phyloP scores from a whole-genome alignment of 257 asterid genomes.

The Solanum rostratum region DNA sequence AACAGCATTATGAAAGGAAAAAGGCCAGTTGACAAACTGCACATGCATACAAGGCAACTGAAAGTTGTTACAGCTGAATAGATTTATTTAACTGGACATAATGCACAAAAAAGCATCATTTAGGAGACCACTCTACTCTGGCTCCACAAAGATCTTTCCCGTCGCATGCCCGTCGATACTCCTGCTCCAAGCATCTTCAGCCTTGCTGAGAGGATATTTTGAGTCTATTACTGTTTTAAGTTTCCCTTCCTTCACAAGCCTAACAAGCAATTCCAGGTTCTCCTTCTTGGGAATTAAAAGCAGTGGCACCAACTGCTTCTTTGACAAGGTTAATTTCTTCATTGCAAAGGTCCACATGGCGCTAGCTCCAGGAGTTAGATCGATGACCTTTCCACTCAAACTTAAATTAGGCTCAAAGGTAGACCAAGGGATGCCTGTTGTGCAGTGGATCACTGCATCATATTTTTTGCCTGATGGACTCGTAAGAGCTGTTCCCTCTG shows the following conservation, averaged over 20 bases:
- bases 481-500: constrained; percentile 44
- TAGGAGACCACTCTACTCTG: not conserved
- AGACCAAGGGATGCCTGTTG: constrained; percentile 36
- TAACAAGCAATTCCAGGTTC: constrained; percentile 30
- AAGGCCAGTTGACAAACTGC: not conserved
- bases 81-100: not conserved
- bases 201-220: constrained; percentile 22
- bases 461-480: constrained; percentile 61
- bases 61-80: not conserved
- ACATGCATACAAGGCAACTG: not conserved
- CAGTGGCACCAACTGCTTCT: constrained; percentile 37
- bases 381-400: constrained; percentile 38
- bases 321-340: constrained; percentile 33
- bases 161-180: constrained; percentile 58
- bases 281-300: constrained; percentile 13
- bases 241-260: constrained; percentile 53
- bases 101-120: not conserved
- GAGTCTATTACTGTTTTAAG: constrained; percentile 50
- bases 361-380: constrained; percentile 32
- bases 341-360: constrained; percentile 26
- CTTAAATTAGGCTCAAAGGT: constrained; percentile 43
- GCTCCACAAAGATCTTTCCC: constrained; percentile 50
- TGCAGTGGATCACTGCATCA: constrained; percentile 57
- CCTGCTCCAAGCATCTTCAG: constrained; percentile 59
- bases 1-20: not conserved